Percentiles rank a stretch among this genome's conserved stretches.
Evolutionary conservation across 2,329 filamentous ascomycete species (phyloP).

Genomic region (Paraconiothyrium sp.): DNA sequence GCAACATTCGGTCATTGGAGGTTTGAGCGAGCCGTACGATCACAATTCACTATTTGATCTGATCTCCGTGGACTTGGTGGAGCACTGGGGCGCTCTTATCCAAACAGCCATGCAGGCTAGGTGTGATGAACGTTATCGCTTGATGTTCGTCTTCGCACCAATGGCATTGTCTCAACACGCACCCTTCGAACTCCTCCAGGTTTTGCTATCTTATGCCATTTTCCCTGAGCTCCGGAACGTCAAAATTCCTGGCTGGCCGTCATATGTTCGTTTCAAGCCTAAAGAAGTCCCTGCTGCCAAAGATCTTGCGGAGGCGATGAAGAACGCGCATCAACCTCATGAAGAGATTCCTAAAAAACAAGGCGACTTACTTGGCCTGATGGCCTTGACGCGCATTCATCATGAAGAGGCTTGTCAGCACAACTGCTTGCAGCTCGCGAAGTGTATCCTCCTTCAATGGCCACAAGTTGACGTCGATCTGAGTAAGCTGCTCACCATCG

Average conservation of each 20-base stretch:
- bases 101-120: constrained; percentile 44
- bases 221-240: constrained; percentile 52
- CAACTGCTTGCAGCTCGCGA: constrained; percentile 53
- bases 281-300: constrained; percentile 46
- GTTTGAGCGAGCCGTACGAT: constrained; percentile 48
- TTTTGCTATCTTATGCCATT: constrained; percentile 58
- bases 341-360: neutral
- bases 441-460: constrained; percentile 50
- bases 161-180: constrained; percentile 54
- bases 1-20: constrained; percentile 49
- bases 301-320: constrained; percentile 44
- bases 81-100: constrained; percentile 58
- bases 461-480: constrained; percentile 50
- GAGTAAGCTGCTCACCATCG: constrained; percentile 35
- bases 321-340: constrained; percentile 25
- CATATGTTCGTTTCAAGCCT: constrained; percentile 46
- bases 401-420: constrained; percentile 28
- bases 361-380: constrained; percentile 32
- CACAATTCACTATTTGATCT: constrained; percentile 49
- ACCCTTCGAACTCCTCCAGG: constrained; percentile 54
- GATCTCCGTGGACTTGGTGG: constrained; percentile 48
- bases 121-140: constrained; percentile 37
- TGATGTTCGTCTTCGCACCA: constrained; percentile 59
- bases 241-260: constrained; percentile 45
- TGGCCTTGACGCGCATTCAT: constrained; percentile 38